Evolutionary conservation across 2,329 filamentous ascomycete species (phyloP), one percentile per base, ranked within the genome.

Genomic region (Hypoxylon sp.): DNA sequence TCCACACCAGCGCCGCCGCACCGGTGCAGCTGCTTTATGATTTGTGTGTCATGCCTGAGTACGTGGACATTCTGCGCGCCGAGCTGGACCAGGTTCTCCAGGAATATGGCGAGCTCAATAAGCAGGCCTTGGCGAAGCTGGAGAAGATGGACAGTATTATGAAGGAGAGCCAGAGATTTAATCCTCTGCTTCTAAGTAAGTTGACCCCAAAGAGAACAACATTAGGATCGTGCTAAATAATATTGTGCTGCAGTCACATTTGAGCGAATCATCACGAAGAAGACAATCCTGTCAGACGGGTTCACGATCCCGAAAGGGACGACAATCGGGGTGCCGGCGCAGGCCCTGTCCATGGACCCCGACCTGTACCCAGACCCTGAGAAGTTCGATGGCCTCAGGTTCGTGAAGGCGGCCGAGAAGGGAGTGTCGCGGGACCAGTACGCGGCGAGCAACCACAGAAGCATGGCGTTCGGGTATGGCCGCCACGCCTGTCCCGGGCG

Each of bases 401-500:
- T 70, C 40, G 49, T 52, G 2, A 66, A 68, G 8, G 31, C 64
- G 2, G n/a, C n/a, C n/a, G n/a, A n/a, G n/a, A n/a, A n/a, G n/a
- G n/a, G n/a, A n/a, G n/a, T n/a, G n/a, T n/a, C 64, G 67, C 6
- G 40, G 66, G 1, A 18, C 24, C 23, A 53, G 17, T 31, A 23
- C 24, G 23, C 29, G 48, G 40, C 48, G 29, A 66, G 62, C 0
- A n/a, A n/a, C 60, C 61, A 1, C 69, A 73, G 5, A 67, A n/a
- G 62, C 17, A 49, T 74, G 18, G 60, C 51, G 2, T 79, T 77
- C 35, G 77, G 77, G 1, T 70, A 77, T 47, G 77, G 77, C 0
- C 66, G 64, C 2, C 71, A 75, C 45, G 73, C 75, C 0, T 78
- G 75, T 41, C 75, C 75, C 0, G 75, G 75, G 0, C 61, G 75